Evolutionary conservation across 1,284 basidiomycete genomes (phyloP).

Genomic region (Violaceomyces palustris): DNA sequence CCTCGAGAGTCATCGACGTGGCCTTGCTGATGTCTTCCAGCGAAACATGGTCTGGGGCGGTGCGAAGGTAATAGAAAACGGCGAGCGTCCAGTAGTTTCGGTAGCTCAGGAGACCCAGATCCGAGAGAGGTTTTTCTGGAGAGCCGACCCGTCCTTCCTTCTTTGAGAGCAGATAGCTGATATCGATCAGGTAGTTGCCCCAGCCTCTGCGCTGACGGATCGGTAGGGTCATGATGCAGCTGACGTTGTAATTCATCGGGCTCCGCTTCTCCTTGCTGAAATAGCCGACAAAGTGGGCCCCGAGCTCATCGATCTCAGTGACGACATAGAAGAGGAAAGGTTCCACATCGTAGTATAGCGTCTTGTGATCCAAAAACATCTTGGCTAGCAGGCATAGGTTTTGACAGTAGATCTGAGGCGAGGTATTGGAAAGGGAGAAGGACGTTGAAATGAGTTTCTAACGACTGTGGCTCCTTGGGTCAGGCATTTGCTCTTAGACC

Average conservation of each 20-base stretch:
- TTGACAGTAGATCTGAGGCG: constrained; percentile 98
- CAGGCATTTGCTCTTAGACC: background rate
- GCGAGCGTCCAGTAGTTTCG: constrained; percentile 90
- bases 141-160: constrained; percentile 94
- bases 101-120: constrained; percentile 88
- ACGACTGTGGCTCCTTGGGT: background rate
- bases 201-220: constrained; percentile 85
- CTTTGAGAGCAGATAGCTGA: constrained; percentile 79
- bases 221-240: constrained; percentile 98
- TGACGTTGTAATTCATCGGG: constrained; percentile 84
- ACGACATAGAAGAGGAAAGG: constrained; percentile 99
- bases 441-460: background rate
- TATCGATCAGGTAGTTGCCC: constrained; percentile 87
- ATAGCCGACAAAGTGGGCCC: constrained; percentile 93
- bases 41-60: constrained; percentile 15
- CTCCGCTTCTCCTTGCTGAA: constrained; percentile 98
- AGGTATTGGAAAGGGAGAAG: constrained; percentile 1
- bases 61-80: constrained; percentile 61
- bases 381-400: constrained; percentile 98
- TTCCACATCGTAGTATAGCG: constrained; percentile 98
- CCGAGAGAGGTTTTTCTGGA: constrained; percentile 94
- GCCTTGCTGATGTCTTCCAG: constrained; percentile 72
- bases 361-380: constrained; percentile 99
- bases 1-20: constrained; percentile 87
- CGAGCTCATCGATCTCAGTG: constrained; percentile 81